These are phyloP conservation scores for Phialophora chinensis DNA, from an alignment of 2,329 filamentous ascomycete species.

Conservation along the genomic window DNA sequence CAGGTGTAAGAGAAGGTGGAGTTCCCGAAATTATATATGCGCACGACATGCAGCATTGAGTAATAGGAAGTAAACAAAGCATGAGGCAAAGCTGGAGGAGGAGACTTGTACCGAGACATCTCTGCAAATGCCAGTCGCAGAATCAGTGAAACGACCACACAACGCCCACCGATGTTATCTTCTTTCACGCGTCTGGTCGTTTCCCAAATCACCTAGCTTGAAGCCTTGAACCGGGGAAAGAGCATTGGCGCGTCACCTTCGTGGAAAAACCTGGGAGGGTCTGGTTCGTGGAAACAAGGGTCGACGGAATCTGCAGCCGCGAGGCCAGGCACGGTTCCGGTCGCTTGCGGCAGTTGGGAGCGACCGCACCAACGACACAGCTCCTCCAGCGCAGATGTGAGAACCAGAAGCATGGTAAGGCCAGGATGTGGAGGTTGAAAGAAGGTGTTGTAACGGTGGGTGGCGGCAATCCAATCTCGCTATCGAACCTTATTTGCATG, in stretches of 20 bases:
- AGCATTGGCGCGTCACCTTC: conserved; percentile 33
- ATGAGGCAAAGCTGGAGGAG: conserved; percentile 13
- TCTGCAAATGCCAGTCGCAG: conserved; percentile 7
- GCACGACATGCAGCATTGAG: conserved; percentile 26
- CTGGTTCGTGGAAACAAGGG: conserved; percentile 23
- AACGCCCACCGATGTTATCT: conserved; percentile 1
- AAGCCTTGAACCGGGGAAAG: conserved; percentile 21
- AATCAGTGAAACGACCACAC: conserved; percentile 9
- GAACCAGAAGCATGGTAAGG: conserved; percentile 8
- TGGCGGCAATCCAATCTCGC: conserved; percentile 35
- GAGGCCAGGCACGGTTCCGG: neutral
- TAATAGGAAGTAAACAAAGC: conserved; percentile 26
- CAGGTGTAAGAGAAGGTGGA: conserved; percentile 32
- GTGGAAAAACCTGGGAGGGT: conserved; percentile 24
- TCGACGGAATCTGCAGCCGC: conserved; percentile 13
- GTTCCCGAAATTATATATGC: conserved; percentile 36
- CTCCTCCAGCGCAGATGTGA: conserved; percentile 25
- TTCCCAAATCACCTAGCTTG: conserved; percentile 27
- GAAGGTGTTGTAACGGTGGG: conserved; percentile 14
- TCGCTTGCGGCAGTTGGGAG: conserved; percentile 14
- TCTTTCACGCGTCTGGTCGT: conserved; percentile 27
- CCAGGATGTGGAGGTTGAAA: conserved; percentile 2
- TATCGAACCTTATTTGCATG: conserved; percentile 37
- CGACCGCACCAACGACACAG: conserved; percentile 18
- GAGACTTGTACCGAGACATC: conserved; percentile 11